These are phyloP conservation scores for Diaporthe ampelina DNA, from an alignment of 2,329 filamentous ascomycete genomes.

Conservation along the genomic window DNA sequence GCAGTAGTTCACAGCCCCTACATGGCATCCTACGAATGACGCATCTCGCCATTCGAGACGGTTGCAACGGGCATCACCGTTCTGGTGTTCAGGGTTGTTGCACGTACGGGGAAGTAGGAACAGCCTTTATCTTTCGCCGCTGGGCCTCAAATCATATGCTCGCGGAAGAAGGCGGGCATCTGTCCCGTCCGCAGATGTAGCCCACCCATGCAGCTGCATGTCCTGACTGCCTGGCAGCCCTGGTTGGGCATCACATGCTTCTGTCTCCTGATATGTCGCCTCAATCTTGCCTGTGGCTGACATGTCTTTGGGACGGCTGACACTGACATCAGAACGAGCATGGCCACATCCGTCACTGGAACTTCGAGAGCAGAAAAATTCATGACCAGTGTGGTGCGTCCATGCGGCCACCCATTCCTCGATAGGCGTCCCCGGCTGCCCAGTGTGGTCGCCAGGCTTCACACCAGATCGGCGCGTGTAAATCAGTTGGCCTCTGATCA, in stretches of 20 bases:
- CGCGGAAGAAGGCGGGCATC: background rate
- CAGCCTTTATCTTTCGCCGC: background rate
- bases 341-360: background rate
- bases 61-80: background rate
- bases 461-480: background rate
- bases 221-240: background rate
- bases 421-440: background rate
- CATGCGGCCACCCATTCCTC: background rate
- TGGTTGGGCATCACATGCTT: constrained; percentile 20
- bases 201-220: constrained; percentile 12
- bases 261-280: constrained; percentile 27
- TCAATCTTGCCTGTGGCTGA: constrained; percentile 5
- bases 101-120: background rate
- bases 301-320: constrained; percentile 3
- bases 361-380: background rate
- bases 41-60: background rate
- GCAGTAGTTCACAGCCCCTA: background rate
- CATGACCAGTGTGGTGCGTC: background rate
- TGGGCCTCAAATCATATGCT: background rate
- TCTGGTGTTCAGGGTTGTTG: background rate
- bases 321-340: constrained; percentile 20
- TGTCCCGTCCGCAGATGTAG: background rate
- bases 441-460: background rate
- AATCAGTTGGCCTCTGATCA: constrained; percentile 14
- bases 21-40: constrained; percentile 8